Evolutionary conservation across 805 yeast species (phyloP).

Genomic region (Komagataella pastoris): DNA sequence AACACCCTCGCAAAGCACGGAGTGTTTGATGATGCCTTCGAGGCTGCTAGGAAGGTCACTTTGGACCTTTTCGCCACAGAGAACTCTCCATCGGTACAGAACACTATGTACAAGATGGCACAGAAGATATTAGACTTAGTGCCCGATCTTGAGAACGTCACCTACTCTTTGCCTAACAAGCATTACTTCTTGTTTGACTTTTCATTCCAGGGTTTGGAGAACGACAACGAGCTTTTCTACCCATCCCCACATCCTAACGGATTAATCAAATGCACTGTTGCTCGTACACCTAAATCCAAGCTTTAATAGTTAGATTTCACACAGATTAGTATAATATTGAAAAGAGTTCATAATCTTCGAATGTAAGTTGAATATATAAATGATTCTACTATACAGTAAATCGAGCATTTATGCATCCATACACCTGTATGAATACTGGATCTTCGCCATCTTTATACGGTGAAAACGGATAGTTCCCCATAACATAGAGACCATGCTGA

Average conservation of each 20-base stretch:
- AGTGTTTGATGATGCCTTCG: constrained; percentile 50
- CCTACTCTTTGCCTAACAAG: constrained; percentile 79
- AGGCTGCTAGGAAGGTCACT: constrained; percentile 54
- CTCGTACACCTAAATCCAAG: constrained; percentile 46
- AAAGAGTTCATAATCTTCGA: not conserved
- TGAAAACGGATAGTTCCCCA: not conserved
- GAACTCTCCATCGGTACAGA: constrained; percentile 90
- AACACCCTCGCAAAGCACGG: constrained; percentile 40
- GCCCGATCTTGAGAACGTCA: constrained; percentile 46
- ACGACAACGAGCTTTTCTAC: constrained; percentile 74
- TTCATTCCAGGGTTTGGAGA: constrained; percentile 71
- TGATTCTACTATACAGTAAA: not conserved
- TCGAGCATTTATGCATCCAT: not conserved
- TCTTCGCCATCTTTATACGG: not conserved
- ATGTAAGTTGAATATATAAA: not conserved
- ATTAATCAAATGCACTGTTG: constrained; percentile 76
- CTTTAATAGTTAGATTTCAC: constrained; percentile 15
- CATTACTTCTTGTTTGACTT: constrained; percentile 78
- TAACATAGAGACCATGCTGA: not conserved
- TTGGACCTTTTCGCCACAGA: constrained; percentile 72
- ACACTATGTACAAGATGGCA: constrained; percentile 92
- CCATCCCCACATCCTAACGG: constrained; percentile 93
- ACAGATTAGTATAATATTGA: not conserved
- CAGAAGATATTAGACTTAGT: constrained; percentile 50
- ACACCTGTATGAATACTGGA: not conserved